Evolutionary conservation across 768 basidiomycete genomes (phyloP).

Genomic region (Leucosporidium scottii): DNA sequence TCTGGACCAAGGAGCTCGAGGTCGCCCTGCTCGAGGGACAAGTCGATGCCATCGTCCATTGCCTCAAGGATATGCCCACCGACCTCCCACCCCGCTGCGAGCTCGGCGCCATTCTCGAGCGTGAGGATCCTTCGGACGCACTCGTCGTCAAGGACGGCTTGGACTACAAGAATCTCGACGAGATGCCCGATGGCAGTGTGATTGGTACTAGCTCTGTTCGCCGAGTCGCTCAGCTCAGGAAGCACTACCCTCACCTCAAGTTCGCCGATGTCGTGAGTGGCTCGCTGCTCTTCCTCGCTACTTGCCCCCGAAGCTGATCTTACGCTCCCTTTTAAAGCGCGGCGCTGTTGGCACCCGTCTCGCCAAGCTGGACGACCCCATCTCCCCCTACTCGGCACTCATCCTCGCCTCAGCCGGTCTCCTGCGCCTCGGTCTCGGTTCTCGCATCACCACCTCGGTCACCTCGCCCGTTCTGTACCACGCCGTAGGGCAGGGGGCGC

Average conservation of each 20-base stretch:
- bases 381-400: conserved; percentile 73
- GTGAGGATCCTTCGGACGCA: conserved; percentile 84
- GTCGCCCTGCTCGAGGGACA: conserved; percentile 62
- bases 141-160: conserved; percentile 63
- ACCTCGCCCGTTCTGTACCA: conserved; percentile 66
- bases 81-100: conserved; percentile 72
- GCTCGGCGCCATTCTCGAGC: conserved; percentile 72
- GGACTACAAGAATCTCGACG: conserved; percentile 63
- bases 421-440: conserved; percentile 55
- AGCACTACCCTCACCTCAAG: conserved; percentile 63
- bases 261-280: conserved; percentile 62
- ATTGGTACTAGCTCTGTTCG: conserved; percentile 93
- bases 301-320: not conserved
- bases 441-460: conserved; percentile 69
- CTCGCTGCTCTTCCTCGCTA: not conserved
- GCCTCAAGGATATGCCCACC: conserved; percentile 65
- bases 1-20: conserved; percentile 98
- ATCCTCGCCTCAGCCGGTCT: conserved; percentile 95
- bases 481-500: conserved; percentile 90
- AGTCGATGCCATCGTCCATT: conserved; percentile 90
- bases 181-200: conserved; percentile 76
- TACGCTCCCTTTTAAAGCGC: not conserved
- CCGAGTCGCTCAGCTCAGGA: conserved; percentile 78
- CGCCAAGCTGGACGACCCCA: conserved; percentile 76
- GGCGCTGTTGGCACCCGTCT: conserved; percentile 76